Evolutionary conservation across 441 rosid species (phyloP), one percentile per base, ranked within the genome.

Genomic region (Adansonia gregorii): DNA sequence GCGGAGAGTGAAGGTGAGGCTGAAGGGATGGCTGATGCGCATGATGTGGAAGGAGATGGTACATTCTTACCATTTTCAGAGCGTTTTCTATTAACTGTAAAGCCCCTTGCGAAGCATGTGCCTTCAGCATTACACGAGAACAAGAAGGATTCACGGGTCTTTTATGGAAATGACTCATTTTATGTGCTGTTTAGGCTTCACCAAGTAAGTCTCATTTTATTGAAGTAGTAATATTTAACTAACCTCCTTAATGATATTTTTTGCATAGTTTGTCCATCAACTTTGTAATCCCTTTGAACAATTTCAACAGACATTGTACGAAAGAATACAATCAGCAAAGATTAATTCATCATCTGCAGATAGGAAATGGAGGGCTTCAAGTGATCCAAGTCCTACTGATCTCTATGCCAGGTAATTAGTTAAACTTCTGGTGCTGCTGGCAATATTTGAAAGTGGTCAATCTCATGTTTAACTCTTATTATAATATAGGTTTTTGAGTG

Each of bases 1-100:
- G 99, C 85, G 68, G 98, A 97, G 89, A 94, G 97, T 70, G 97
- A 94, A 91, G 98, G 93, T 72, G 98, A 94, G 83, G 99, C 94
- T 51, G 98, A 92, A 83, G 93, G 93, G 69, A 86, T 83, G 85
- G 93, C 92, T 72, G 95, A 92, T 89, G 94, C 90, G 59, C 96
- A 89, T 19, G 98, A 89, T 80, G 88, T 84, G 71, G 97, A 86
- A 86, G 98, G 86, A 80, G 89, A 87, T 77, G 92, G 87, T 73
- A 76, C 86, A 64, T 72, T 81, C 67, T 83, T 91, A 63, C 93
- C 95, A 12, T 82, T 85, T 85, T 91, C 95, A 24, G 94, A 89
- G 75, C 86, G 91, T 55, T 90, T 90, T 83, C 85, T 93, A 63
- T 84, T 83, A 20, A 83, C 87, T 67, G 95, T 88, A 78, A 97